Conservation (phyloP, 257 asterid genomes). For the Nicotiana knightiana region DNA sequence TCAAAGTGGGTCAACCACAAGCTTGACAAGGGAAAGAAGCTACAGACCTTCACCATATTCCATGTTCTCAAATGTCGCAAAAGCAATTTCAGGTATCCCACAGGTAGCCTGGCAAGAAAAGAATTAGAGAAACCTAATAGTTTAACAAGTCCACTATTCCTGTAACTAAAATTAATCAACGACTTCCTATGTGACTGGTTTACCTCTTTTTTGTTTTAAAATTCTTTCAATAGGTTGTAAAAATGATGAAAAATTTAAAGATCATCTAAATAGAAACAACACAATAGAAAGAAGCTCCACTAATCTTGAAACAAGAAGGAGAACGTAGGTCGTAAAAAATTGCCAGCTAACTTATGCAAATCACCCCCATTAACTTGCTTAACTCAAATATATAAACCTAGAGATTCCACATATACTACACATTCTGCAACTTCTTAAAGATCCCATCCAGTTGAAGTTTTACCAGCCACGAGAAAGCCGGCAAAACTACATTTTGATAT, state of each 20-base stretch:
- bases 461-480: background rate
- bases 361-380: constrained; percentile 1
- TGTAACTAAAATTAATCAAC: background rate
- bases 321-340: background rate
- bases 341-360: background rate
- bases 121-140: background rate
- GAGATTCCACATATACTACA: background rate
- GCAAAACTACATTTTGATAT: background rate
- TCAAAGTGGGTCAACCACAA: constrained; percentile 1
- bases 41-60: constrained; percentile 91
- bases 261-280: background rate
- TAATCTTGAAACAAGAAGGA: background rate
- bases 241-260: background rate
- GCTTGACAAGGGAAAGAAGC: constrained; percentile 16
- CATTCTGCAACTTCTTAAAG: background rate
- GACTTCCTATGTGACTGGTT: background rate
- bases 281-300: background rate
- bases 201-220: background rate
- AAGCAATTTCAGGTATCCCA: constrained; percentile 93
- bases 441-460: background rate
- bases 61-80: constrained; percentile 94
- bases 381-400: background rate
- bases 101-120: constrained; percentile 70
- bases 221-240: background rate
- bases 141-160: background rate